A percentile compares a stretch with the other conserved stretches of the same genome.
Evolutionary conservation across 164 flowering plant species (phyloP).

Genomic region (Liriodendron chinense): DNA sequence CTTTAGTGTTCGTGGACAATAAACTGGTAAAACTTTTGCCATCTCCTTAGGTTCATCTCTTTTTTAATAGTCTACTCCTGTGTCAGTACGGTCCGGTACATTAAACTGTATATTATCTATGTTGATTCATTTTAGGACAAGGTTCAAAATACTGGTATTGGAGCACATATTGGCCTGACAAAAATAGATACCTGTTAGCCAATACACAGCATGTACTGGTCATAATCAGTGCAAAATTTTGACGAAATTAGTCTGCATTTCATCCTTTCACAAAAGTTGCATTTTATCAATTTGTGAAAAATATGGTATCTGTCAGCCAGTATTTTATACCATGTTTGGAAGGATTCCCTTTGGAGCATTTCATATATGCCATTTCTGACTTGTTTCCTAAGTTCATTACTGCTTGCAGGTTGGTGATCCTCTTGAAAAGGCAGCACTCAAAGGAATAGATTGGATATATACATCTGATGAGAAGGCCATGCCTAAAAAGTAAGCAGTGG

Average conservation of each 20-base stretch:
- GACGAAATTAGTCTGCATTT: not conserved
- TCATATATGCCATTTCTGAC: not conserved
- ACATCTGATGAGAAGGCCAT: conserved; percentile 96
- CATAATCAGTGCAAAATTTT: not conserved
- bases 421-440: conserved; percentile 97
- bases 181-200: too few species aligned
- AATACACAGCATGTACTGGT: too few species aligned
- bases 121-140: not conserved
- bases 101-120: not conserved
- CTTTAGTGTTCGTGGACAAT: conserved; percentile 94
- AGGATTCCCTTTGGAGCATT: not conserved
- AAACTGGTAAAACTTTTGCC: conserved; percentile 56
- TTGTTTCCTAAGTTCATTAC: not conserved
- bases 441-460: conserved; percentile 95
- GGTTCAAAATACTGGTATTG: too few species aligned
- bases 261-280: not conserved
- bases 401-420: conserved; percentile 94
- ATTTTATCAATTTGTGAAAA: not conserved
- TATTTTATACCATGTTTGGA: too few species aligned
- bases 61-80: too few species aligned
- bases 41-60: not conserved
- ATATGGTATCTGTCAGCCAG: not conserved
- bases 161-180: too few species aligned
- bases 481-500: conserved; percentile 71
- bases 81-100: too few species aligned